Percentiles rank a stretch among this genome's conserved stretches.
These are phyloP conservation scores for Pouteria glomerata DNA, from an alignment of 148 eudicot species.

Conservation along the genomic window DNA sequence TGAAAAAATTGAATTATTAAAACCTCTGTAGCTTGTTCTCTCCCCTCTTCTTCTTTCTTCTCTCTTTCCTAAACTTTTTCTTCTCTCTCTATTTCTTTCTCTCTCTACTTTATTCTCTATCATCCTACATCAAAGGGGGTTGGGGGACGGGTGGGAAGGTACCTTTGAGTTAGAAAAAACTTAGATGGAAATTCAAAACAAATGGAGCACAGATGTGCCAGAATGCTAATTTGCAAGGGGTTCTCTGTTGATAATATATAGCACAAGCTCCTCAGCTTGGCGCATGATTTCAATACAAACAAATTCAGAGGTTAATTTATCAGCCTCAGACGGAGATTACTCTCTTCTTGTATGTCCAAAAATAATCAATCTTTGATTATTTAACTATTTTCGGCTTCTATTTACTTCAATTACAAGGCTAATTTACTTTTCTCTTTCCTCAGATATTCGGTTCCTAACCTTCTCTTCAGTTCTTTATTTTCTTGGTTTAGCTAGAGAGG, in stretches of 20 bases:
- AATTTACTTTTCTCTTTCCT: neutral
- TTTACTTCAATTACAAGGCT: neutral
- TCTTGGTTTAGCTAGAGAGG: neutral
- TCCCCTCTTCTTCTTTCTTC: too few species aligned
- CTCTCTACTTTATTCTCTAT: too few species aligned
- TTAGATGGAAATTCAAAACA: neutral
- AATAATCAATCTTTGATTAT: neutral
- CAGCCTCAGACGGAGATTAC: neutral
- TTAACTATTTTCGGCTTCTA: neutral
- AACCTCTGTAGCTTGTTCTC: too few species aligned
- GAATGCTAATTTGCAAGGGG: neutral
- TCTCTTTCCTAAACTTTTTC: too few species aligned
- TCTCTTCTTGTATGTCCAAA: neutral
- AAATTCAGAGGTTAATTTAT: neutral
- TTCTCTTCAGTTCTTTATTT: neutral
- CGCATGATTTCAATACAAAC: neutral
- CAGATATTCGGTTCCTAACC: neutral
- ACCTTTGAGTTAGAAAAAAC: too few species aligned
- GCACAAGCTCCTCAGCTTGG: neutral
- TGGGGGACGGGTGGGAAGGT: too few species aligned
- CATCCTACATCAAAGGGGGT: too few species aligned
- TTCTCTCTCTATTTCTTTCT: too few species aligned
- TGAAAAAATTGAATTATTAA: too few species aligned
- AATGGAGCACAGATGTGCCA: neutral
- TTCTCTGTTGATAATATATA: neutral